Conservation (phyloP, 345 rosid genomes). For the Melastoma malabathricum region DNA sequence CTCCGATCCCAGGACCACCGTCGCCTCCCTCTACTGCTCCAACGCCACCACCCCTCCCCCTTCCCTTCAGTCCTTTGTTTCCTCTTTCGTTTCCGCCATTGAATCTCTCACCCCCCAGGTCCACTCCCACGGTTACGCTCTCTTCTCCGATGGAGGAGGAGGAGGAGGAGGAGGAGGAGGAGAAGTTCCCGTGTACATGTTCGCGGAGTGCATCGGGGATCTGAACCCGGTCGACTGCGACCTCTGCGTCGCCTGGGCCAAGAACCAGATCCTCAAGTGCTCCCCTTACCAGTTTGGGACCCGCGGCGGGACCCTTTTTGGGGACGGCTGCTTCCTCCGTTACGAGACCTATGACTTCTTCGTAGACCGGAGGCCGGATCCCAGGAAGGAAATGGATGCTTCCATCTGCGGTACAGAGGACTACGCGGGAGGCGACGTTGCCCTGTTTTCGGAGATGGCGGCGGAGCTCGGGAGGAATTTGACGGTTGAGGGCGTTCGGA, state of each 20-base stretch:
- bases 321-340: constrained; percentile 28
- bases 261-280: constrained; percentile 56
- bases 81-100: constrained; percentile 43
- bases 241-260: constrained; percentile 72
- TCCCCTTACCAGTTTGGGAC: constrained; percentile 51
- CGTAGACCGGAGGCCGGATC: constrained; percentile 39
- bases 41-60: constrained; percentile 37
- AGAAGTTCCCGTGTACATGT: constrained; percentile 35
- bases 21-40: constrained; percentile 22
- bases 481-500: constrained; percentile 35
- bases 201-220: constrained; percentile 77
- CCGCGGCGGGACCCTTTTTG: constrained; percentile 64
- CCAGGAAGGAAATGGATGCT: constrained; percentile 14
- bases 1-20: too few species aligned
- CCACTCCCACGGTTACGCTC: constrained; percentile 23
- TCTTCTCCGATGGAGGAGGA: constrained; percentile 31
- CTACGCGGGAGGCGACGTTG: constrained; percentile 36
- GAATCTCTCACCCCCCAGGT: constrained; percentile 30
- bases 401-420: constrained; percentile 31
- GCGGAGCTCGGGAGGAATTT: constrained; percentile 38
- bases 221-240: constrained; percentile 52
- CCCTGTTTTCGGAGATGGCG: constrained; percentile 27
- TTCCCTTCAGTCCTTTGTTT: constrained; percentile 25
- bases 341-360: constrained; percentile 9
- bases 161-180: too few species aligned